phyloP scores from a whole-genome alignment of 306 rosid species.

The Macrotyloma uniflorum region DNA sequence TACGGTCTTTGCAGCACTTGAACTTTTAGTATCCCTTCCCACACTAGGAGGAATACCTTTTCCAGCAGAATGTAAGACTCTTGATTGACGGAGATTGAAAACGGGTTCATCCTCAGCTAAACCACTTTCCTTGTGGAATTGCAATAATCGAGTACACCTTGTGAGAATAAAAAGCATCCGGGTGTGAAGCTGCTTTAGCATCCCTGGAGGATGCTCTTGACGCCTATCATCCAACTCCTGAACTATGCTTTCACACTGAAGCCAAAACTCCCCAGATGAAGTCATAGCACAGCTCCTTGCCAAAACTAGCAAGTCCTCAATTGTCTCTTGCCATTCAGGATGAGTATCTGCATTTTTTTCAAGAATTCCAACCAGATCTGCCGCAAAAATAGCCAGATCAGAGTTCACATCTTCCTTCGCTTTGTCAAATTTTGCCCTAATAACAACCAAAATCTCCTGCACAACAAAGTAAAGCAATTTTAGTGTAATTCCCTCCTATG shows the following conservation, averaged over 20 bases:
- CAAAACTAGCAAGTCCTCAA: slow-evolving; percentile 93
- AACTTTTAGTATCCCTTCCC: slow-evolving; percentile 65
- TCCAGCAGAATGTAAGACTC: slow-evolving; percentile 70
- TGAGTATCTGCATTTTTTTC: slow-evolving; percentile 90
- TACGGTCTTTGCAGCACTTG: slow-evolving; percentile 57
- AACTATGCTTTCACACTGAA: slow-evolving; percentile 96
- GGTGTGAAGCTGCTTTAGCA: slow-evolving; percentile 92
- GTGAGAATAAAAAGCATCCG: slow-evolving; percentile 96
- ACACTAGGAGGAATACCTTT: slow-evolving; percentile 66
- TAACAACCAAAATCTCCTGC: slow-evolving; percentile 88
- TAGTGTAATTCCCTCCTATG: slow-evolving; percentile 35
- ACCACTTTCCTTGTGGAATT: slow-evolving; percentile 94
- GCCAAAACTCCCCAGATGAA: slow-evolving; percentile 93
- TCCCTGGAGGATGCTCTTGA: slow-evolving; percentile 92
- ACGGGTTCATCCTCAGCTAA: slow-evolving; percentile 90
- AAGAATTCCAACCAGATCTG: slow-evolving; percentile 91
- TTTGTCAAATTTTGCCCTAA: slow-evolving; percentile 88
- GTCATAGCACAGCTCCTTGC: slow-evolving; percentile 98
- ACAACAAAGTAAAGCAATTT: slow-evolving; percentile 38
- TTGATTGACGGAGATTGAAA: slow-evolving; percentile 80
- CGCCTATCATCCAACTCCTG: slow-evolving; percentile 99
- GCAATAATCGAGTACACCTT: slow-evolving; percentile 93
- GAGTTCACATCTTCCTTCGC: slow-evolving; percentile 93
- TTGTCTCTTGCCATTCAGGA: slow-evolving; percentile 96
- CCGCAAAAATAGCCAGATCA: slow-evolving; percentile 92